Base-by-base conservation (phyloP, 2,329 filamentous ascomycete species). In the Paraconiothyrium brasiliense region DNA sequence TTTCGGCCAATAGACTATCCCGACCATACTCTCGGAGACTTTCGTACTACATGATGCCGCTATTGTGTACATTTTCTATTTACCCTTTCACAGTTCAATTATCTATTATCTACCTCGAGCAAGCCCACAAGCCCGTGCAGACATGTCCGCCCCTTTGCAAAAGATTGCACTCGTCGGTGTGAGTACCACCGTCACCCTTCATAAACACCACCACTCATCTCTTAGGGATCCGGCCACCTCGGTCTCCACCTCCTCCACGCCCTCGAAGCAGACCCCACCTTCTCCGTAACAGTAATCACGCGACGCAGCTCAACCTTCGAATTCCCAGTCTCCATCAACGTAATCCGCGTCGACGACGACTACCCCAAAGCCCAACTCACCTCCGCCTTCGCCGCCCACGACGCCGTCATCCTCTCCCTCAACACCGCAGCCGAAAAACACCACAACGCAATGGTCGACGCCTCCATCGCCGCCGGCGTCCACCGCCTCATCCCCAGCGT, bases 131-230 rank as follows among this genome's bases (percentile, higher is more conserved):
- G 11, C 3, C 20, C 16, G 10, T 24, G 24, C 16, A 30, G n/a
- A 32, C 8, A 49, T 49, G 47, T 32, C 47, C 30, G 30, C 47
- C 6, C 47, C 47, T 8, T 8, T 49, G 9, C 47, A 27, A 3
- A 49, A 34, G 14, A 32, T 49, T 27, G 47, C 47, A 10, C 47
- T 49, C 11, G 9, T 49, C 47, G 47, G 47, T 14, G 47, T 49
- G 24, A 20, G 47, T 34, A 49, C 35, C 5, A 48, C 46, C 8
- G 22, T 20, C 20, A 30, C 27, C 27, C 27, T 30, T 20, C 20
- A 20, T 20, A 20, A 20, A 20, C 20, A 20, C 20, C 20, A 20
- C 20, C 20, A 20, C 20, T 20, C 20, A 20, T 20, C 20, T 20
- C 20, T 20, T 30, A 49, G 47, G 47, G 7, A 11, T 49, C 47